Base-by-base conservation (phyloP, 192 early-diverging fungal species). In the Rhizoclosmatium sp. region DNA sequence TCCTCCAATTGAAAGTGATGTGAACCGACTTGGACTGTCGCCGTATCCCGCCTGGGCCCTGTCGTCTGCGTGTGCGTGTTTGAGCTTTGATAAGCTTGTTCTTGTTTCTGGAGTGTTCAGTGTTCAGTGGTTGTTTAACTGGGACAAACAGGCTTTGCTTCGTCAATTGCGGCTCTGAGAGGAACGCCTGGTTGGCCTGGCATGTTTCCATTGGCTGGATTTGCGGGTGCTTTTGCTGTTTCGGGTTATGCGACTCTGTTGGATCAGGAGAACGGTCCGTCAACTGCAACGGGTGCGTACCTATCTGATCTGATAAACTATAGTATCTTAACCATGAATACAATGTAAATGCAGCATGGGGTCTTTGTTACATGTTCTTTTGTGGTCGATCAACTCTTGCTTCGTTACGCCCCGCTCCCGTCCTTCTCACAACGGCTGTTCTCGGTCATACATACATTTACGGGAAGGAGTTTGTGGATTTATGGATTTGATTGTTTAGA, bases 1-100 rank as follows among this genome's bases (percentile, higher is more conserved):
- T 4, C 75, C 75, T 9, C 16, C 49, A 7, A 46, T 76, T 1
- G 39, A n/a, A 49, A 56, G 19, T 21, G 7, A 48, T 61, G 4
- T 65, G 12, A 41, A 73, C 60, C 61, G 49, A 12, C 45, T 65
- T 4, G 78, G 78, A 12, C 60, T 72, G 39, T 71, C 78, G 5
- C 78, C 78, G 48, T 80, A 80, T 65, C 78, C 78, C 19, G 70
- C 70, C 3, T 80, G 47, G 41, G 62, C 59, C 9, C 44, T 71
- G 59, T 80, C 78, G 14, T 21, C 59, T n/a, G 4, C 48, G 4
- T 73, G 78, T 79, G 59, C 19, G 78, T 59, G 69, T 12, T 78
- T 31, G 14, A 0, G 58, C 14, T 21, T 19, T 59, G 16, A 59
- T 14, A 59, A 21, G 16, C 14, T 19, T 59, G 23, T 31, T 65